A percentile compares a stretch with the other conserved stretches of the same genome.
Evolutionary conservation across 2,329 filamentous ascomycete genomes (phyloP).

Genomic region (Fusarium sp.): DNA sequence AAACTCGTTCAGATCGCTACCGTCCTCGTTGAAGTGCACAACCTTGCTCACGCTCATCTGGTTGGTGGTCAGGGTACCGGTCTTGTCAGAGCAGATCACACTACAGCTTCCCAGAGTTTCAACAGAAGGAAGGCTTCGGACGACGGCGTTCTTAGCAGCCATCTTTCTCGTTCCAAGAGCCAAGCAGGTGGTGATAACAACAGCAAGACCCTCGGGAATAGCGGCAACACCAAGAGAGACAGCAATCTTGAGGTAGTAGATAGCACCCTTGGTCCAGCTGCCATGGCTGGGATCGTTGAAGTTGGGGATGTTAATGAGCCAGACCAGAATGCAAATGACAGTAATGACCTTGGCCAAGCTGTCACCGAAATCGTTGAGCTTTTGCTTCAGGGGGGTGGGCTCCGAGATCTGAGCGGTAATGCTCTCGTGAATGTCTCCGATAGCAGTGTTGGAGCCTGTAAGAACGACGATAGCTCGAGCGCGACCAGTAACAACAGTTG

Average conservation of each 20-base stretch:
- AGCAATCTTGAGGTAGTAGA: conserved; percentile 99
- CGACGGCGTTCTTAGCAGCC: conserved; percentile 98
- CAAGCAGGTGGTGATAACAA: conserved; percentile 98
- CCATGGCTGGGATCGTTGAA: conserved; percentile 96
- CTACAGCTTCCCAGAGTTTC: conserved; percentile 99
- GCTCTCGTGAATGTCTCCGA: conserved; percentile 98
- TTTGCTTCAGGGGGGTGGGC: conserved; percentile 97
- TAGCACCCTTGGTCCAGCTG: conserved; percentile 94
- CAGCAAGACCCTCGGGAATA: conserved; percentile 96
- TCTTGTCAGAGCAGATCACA: conserved; percentile 99
- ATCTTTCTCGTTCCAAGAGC: conserved; percentile 97
- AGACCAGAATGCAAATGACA: conserved; percentile 94
- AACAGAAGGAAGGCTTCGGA: conserved; percentile 94
- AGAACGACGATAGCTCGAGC: conserved; percentile 91
- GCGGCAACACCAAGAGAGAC: conserved; percentile 98
- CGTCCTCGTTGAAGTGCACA: conserved; percentile 82
- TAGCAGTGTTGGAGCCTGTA: conserved; percentile 91
- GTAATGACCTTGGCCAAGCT: conserved; percentile 97
- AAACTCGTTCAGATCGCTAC: conserved; percentile 82
- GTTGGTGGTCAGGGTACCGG: conserved; percentile 96
- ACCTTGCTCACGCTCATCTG: conserved; percentile 99
- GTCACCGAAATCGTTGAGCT: conserved; percentile 98
- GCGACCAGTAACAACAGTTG: conserved; percentile 94
- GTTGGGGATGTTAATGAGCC: conserved; percentile 98
- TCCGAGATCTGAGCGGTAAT: conserved; percentile 98